Evolutionary conservation across 208 protist species (phyloP).

Genomic region (Acanthamoeba royreba): DNA sequence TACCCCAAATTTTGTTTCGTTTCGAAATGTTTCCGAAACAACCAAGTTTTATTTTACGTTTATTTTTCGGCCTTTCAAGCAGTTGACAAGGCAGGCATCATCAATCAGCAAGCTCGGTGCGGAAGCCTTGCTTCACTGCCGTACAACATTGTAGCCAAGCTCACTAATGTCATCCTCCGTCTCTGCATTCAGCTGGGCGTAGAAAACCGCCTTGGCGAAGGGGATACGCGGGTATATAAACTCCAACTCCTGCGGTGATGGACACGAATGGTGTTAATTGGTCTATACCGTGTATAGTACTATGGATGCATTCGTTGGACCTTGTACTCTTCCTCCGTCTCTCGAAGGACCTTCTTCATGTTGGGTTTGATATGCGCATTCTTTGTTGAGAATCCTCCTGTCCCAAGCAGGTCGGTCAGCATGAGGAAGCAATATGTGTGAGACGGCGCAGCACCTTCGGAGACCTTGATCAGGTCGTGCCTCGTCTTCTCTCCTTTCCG

Average conservation of each 20-base stretch:
- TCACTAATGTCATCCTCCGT: neutral
- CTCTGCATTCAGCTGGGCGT: neutral
- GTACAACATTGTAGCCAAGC: neutral
- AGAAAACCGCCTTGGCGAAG: neutral
- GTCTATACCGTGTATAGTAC: neutral
- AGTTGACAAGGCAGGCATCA: no score
- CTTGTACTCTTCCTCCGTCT: slow-evolving; percentile 1
- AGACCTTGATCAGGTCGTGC: neutral
- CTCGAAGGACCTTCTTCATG: neutral
- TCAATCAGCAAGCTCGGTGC: no score
- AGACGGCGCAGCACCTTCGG: neutral
- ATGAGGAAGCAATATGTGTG: neutral
- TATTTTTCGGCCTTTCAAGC: no score
- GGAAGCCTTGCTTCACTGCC: no score
- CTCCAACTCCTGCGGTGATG: neutral
- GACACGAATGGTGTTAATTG: neutral
- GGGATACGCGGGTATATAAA: neutral
- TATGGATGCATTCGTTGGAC: neutral
- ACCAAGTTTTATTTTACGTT: no score
- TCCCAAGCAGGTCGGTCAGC: neutral
- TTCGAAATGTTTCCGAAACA: no score
- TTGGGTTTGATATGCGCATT: neutral
- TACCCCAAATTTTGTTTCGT: no score
- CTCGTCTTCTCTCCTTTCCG: neutral
- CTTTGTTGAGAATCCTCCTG: neutral